Evolutionary conservation across 306 rosid genomes (phyloP), one percentile per base, ranked within the genome.

Genomic region (Vachellia pachyceras): DNA sequence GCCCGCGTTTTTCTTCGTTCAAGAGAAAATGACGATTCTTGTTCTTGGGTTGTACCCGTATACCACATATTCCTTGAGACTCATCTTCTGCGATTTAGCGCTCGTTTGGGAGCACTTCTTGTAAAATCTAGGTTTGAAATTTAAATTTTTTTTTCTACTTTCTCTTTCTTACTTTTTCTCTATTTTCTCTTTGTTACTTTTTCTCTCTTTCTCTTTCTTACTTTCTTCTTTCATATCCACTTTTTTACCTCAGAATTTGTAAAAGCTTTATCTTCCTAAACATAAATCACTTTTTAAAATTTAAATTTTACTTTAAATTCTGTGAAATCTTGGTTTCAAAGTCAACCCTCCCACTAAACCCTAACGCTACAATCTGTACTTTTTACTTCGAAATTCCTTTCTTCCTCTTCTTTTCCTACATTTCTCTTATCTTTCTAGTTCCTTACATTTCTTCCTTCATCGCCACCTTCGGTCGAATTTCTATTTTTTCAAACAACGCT

Each of bases 281-380:
- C n/a, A n/a, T n/a, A n/a, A n/a, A n/a, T n/a, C n/a, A n/a, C n/a
- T n/a, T n/a, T n/a, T n/a, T n/a, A n/a, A n/a, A n/a, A n/a, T n/a
- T n/a, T n/a, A n/a, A n/a, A n/a, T n/a, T n/a, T n/a, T n/a, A n/a
- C n/a, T n/a, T n/a, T n/a, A n/a, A n/a, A n/a, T n/a, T n/a, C n/a
- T n/a, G n/a, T n/a, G n/a, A n/a, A n/a, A n/a, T n/a, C n/a, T n/a
- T n/a, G n/a, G n/a, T n/a, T n/a, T n/a, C 13, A 23, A 15, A 9
- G n/a, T n/a, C 25, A 22, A 71, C 63, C 39, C 13, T 29, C 18
- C 10, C 29, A 39, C 20, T 3, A n/a, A 79, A 75, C 80, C 86
- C 86, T 83, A 83, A 78, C n/a, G 23, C 44, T 42, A 29, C 18
- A 65, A 64, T 60, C 14, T 17, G 40, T 45, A 49, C 82, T 37